Base-by-base conservation (phyloP, 441 rosid species). In the Brassica hybrid region DNA sequence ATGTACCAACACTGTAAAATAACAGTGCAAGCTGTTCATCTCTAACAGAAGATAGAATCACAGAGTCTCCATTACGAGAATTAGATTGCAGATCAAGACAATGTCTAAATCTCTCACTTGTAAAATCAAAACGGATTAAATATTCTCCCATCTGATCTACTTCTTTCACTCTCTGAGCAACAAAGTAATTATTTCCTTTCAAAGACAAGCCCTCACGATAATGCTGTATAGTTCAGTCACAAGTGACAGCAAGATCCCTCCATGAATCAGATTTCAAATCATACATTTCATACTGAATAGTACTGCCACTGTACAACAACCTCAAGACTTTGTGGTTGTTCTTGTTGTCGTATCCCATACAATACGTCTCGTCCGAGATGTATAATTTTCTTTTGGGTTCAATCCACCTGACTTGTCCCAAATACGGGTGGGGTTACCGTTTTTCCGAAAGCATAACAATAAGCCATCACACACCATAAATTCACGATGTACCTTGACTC, bases 31-130 rank as follows among this genome's bases (percentile, higher is more conserved):
- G 65, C 38, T 60, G 18, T 12, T 60, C 65, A 13, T 60, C 65
- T n/a, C 65, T n/a, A 27, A n/a, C 65, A 61, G 65, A 3, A 61
- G 11, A 61, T 27, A 61, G 38, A 61, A 61, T 27, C 65, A 25
- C 65, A 61, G 41, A 61, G 17, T 61, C 65, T 30, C 19, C 41
- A n/a, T 1, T 3, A 61, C 19, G 1, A 7, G 18, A 27, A 19
- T 61, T 30, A 61, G 32, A 60, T 30, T 13, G 8, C 16, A 60
- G 38, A 60, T 60, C 38, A 6, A 60, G 36, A 60, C 38, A 32
- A 30, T 30, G 38, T 60, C 65, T 14, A 60, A 60, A 60, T 60
- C 38, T 25, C 65, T 60, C 38, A 25, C 38, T 13, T 61, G 38
- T 25, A n/a, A 6, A 60, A 59, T 23, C 64, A 59, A 59, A 59